Evolutionary conservation across 2,329 filamentous ascomycete genomes (phyloP).

Genomic region (Monosporascus sp.): DNA sequence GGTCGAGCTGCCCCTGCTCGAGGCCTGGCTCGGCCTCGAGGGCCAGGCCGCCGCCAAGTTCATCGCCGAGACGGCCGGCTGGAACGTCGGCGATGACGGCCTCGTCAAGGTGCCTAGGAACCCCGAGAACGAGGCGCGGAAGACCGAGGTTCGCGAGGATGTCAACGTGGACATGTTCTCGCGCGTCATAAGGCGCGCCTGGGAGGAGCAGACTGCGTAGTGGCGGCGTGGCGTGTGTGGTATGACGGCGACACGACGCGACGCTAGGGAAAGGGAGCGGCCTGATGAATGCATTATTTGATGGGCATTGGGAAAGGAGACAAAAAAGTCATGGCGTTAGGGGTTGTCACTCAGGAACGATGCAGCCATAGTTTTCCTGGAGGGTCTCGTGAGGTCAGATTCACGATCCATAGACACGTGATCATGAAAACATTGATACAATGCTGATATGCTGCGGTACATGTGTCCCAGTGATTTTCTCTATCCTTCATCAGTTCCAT

Average conservation of each 20-base stretch:
- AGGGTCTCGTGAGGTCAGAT: neutral
- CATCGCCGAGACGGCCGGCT: constrained; percentile 78
- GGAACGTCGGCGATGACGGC: constrained; percentile 69
- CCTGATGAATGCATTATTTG: constrained; percentile 1
- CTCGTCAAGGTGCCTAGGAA: constrained; percentile 78
- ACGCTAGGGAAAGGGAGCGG: neutral
- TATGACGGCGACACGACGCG: neutral
- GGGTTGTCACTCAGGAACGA: neutral
- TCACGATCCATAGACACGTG: neutral
- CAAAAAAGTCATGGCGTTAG: constrained; percentile 13
- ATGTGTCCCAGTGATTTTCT: neutral
- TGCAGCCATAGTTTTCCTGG: neutral
- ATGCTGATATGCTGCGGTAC: neutral
- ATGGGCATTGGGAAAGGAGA: constrained; percentile 17
- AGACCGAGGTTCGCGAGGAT: constrained; percentile 90
- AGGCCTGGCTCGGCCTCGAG: constrained; percentile 71
- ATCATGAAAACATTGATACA: neutral
- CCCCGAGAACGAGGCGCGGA: constrained; percentile 96
- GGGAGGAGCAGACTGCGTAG: constrained; percentile 65
- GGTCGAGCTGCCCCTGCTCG: constrained; percentile 62
- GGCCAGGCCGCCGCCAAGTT: constrained; percentile 70
- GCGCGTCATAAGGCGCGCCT: constrained; percentile 75
- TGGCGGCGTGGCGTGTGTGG: neutral
- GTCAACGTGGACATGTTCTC: constrained; percentile 86
- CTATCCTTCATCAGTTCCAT: neutral